phyloP scores from a whole-genome alignment of 129 eudicot genomes.

The Tagetes patula region DNA sequence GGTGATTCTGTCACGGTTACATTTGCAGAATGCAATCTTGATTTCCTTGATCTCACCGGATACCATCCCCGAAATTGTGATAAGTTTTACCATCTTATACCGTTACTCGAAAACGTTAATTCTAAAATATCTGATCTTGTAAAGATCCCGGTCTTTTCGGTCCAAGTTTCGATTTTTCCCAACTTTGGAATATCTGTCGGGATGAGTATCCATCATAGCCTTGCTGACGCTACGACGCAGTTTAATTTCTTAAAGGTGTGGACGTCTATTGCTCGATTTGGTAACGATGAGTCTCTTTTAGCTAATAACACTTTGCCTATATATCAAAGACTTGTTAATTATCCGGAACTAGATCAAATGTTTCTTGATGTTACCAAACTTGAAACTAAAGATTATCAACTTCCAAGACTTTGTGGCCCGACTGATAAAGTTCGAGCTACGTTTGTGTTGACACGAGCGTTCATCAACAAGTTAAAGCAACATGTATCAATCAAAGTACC shows the following conservation, averaged over 20 bases:
- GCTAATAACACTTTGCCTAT: conserved; percentile 12
- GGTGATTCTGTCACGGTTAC: conserved; percentile 40
- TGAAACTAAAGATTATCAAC: conserved; percentile 5
- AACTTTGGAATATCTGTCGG: conserved; percentile 43
- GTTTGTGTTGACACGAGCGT: conserved; percentile 13
- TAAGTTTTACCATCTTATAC: conserved; percentile 34
- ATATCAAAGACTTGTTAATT: conserved; percentile 21
- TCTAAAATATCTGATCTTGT: background rate
- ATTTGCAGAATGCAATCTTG: conserved; percentile 26
- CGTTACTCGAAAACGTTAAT: background rate
- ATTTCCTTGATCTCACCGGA: conserved; percentile 35
- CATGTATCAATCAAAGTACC: conserved; percentile 21
- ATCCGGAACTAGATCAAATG: background rate
- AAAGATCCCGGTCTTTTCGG: conserved; percentile 33
- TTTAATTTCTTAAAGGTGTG: conserved; percentile 36
- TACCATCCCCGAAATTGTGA: conserved; percentile 36
- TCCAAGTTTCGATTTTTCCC: conserved; percentile 47
- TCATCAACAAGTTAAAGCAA: conserved; percentile 28
- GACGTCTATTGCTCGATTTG: conserved; percentile 35
- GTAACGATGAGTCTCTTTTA: conserved; percentile 10
- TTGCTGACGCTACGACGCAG: conserved; percentile 37
- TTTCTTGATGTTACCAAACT: conserved; percentile 16
- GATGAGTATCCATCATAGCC: conserved; percentile 27
- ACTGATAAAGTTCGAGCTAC: conserved; percentile 40
- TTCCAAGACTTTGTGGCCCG: conserved; percentile 2